Base-by-base conservation (phyloP, 768 basidiomycete genomes). In the Boletus sensibilis region DNA sequence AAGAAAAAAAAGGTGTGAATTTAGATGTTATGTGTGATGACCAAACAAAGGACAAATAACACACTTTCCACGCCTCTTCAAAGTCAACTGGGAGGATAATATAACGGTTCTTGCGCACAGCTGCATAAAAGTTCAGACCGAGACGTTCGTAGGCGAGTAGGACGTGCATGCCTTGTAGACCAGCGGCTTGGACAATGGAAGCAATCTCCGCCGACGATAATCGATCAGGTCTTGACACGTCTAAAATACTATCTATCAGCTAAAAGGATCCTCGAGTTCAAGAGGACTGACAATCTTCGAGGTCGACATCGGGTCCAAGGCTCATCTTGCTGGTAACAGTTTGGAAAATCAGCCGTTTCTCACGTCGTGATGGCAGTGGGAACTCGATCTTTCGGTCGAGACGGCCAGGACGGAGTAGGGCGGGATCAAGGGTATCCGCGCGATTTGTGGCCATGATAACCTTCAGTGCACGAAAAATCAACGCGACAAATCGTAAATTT, bases 361-460 rank as follows among this genome's bases (percentile, higher is more conserved):
- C 97, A 62, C 97, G 83, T 58, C 97, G 79, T 16, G 92, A 92
- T 34, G 97, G 97, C 37, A 91, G 79, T 4, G 97, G 97, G 77
- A 98, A 98, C 73, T 99, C 97, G 64, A 99, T 99, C 79, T 99
- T 99, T 66, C 97, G 80, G 75, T 99, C 97, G 13, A 99, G 81
- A 66, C 97, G 93, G 68, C 97, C 97, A 39, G 97, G 97, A 65
- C 97, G 93, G 35, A 99, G 87, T 40, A 99, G 78, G 5, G 97
- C 97, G 56, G 97, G 97, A 73, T 99, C 97, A 31, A 99, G 82
- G 6, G 97, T 99, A 73, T 99, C 97, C 44, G 92, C 92, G 64
- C 97, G 90, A 76, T 99, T 99, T 41, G 97, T 99, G 27, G 97
- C 97, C 97, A 98, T 98, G 71, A 99, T 99, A 40, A 99, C 97